Base-by-base conservation (phyloP, 2,329 filamentous ascomycete species). In the Aureobasidium sp. region DNA sequence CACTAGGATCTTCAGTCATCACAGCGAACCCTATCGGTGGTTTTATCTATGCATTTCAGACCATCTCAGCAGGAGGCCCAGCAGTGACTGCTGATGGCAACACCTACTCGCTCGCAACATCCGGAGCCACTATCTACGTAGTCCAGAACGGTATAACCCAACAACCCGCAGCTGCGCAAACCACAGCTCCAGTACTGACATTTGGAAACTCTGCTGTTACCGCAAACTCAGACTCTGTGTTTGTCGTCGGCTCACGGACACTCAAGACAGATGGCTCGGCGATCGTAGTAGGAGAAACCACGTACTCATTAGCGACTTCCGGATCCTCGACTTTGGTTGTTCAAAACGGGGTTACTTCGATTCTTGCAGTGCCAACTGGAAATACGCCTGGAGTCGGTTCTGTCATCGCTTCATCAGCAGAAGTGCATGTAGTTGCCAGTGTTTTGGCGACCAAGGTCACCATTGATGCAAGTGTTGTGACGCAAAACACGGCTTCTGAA, bases 11-110 rank as follows among this genome's bases (percentile, higher is more conserved):
- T 15, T 47, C 41, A 3, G 32, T 62, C 29, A 37, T 64, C 23
- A 55, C 27, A 10, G 42, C 51, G 3, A 47, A 52, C 12, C 26
- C 41, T 7, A 42, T 15, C 17, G 27, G 41, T 1, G 42, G 17
- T 3, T 65, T 53, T 15, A 46, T 57, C 2, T 48, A 61, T 23
- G 62, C 48, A 27, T 44, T 37, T 20, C 61, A 63, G 34, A 63
- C 63, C 3, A 41, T 61, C 8, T 52, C 62, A 7, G 62, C 64
- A 32, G 64, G 62, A 46, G 64, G 41, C 17, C 27, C 58, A 15
- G 58, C 46, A 5, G 50, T 65, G 7, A 63, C 63, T 6, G 42
- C 27, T 17, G 39, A 12, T 37, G 62, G 58, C 8, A 53, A 20
- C 20, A 53, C 46, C 8, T 53, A 52, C 36, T 51, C 52, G 3